These are phyloP conservation scores for Epicoccum sorghinum DNA, from an alignment of 2,329 filamentous ascomycete genomes.

Conservation along the genomic window DNA sequence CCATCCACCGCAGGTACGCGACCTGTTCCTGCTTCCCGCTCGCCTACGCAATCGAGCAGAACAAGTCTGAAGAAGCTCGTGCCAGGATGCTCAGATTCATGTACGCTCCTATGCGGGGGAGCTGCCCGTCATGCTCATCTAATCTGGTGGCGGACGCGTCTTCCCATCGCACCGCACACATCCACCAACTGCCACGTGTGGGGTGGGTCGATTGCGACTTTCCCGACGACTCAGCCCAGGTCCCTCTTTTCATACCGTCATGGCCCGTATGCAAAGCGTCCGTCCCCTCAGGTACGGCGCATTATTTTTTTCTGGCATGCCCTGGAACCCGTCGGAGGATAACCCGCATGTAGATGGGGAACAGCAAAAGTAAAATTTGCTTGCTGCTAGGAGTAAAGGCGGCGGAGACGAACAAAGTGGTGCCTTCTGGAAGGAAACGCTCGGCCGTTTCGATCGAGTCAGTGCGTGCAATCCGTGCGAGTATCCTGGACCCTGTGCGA, in stretches of 20 bases:
- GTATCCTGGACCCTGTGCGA: constrained; percentile 7
- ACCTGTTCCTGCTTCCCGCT: too few relatives aligned
- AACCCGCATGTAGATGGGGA: constrained; percentile 8
- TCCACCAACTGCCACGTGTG: constrained; percentile 10
- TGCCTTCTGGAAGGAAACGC: constrained; percentile 14
- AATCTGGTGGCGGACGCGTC: neutral
- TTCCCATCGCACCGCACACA: neutral
- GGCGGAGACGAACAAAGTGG: too few relatives aligned
- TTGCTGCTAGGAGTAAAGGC: neutral
- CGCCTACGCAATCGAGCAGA: too few relatives aligned
- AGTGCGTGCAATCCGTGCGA: constrained; percentile 4
- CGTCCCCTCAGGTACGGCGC: neutral
- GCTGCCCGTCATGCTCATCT: neutral
- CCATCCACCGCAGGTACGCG: too few relatives aligned
- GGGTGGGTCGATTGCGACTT: constrained; percentile 7
- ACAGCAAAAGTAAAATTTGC: constrained; percentile 5
- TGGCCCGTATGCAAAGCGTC: neutral
- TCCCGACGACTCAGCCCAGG: too few relatives aligned
- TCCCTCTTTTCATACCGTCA: too few relatives aligned
- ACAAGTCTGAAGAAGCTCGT: too few relatives aligned
- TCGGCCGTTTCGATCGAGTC: constrained; percentile 8
- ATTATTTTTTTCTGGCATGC: neutral
- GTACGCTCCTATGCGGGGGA: constrained; percentile 5
- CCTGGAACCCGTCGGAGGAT: constrained; percentile 2
- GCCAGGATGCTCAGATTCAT: too few relatives aligned